These are phyloP conservation scores for Fonsecaea pedrosoi DNA, from an alignment of 2,329 filamentous ascomycete species.

Conservation along the genomic window DNA sequence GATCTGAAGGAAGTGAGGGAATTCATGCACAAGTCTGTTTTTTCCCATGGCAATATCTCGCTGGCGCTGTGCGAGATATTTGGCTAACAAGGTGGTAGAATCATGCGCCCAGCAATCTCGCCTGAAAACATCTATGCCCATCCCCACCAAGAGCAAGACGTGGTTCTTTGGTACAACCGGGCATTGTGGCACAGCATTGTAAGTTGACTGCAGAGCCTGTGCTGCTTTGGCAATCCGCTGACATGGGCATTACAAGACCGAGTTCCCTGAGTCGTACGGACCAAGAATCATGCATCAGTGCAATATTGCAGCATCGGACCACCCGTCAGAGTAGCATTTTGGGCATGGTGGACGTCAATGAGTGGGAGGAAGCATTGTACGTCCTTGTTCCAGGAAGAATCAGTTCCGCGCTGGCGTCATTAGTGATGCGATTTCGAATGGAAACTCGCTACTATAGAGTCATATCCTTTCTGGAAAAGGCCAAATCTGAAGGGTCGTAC, in stretches of 20 bases:
- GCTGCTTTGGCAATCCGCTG: not conserved
- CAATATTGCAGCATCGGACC: conserved; percentile 43
- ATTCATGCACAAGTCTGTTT: conserved; percentile 44
- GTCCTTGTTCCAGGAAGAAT: not conserved
- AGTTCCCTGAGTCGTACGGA: conserved; percentile 49
- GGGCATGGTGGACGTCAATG: not conserved
- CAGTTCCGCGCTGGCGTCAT: not conserved
- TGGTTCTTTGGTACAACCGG: conserved; percentile 51
- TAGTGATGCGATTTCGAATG: not conserved
- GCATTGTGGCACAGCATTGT: conserved; percentile 51
- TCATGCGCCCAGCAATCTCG: conserved; percentile 47
- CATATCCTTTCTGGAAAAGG: no score
- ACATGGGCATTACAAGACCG: conserved; percentile 30
- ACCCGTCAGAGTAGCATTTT: conserved; percentile 25
- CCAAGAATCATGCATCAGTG: conserved; percentile 51
- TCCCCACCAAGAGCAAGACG: conserved; percentile 48
- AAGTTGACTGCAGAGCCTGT: conserved; percentile 21
- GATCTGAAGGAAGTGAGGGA: conserved; percentile 44
- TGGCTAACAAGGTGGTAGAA: conserved; percentile 33
- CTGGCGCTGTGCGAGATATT: not conserved
- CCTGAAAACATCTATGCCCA: conserved; percentile 49
- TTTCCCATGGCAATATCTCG: conserved; percentile 7
- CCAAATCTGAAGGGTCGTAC: no score
- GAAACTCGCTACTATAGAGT: no score
- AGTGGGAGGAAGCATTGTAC: not conserved